Percentiles rank a stretch among this genome's conserved stretches.
Conservation (phyloP, 1,284 basidiomycete species). For the Melanopsichium pennsylvanicum region DNA sequence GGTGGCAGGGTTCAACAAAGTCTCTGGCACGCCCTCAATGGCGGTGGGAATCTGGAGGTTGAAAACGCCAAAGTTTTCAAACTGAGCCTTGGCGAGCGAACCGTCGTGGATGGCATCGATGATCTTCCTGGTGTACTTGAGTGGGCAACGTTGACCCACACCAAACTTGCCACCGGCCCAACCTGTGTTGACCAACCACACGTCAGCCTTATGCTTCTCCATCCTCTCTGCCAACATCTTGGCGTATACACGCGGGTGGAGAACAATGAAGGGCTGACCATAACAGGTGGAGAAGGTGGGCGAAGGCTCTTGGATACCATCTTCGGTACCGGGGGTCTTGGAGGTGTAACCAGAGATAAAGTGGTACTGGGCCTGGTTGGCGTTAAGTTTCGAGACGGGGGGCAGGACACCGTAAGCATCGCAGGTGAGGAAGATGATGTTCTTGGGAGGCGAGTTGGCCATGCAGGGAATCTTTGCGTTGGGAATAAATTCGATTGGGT, state of each 20-base stretch:
- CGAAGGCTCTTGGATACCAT: constrained; percentile 95
- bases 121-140: constrained; percentile 83
- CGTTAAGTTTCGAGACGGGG: constrained; percentile 89
- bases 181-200: constrained; percentile 99
- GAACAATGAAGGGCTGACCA: constrained; percentile 97
- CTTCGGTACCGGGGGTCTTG: constrained; percentile 93
- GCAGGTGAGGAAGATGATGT: constrained; percentile 98
- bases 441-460: constrained; percentile 69
- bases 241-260: constrained; percentile 83
- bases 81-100: constrained; percentile 83
- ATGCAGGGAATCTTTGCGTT: constrained; percentile 78
- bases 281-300: constrained; percentile 99
- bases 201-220: constrained; percentile 87
- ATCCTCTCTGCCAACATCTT: constrained; percentile 96
- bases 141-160: constrained; percentile 66
- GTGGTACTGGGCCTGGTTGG: constrained; percentile 91
- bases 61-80: constrained; percentile 74
- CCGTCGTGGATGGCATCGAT: constrained; percentile 97
- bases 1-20: constrained; percentile 58
- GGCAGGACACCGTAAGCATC: constrained; percentile 98
- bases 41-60: constrained; percentile 60
- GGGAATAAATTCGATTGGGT: constrained; percentile 76
- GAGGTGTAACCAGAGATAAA: constrained; percentile 76
- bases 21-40: constrained; percentile 54
- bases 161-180: constrained; percentile 97